Evolutionary conservation across 2,329 filamentous ascomycete species (phyloP).

Genomic region (Ophiocordyceps camponoti-leonardi): DNA sequence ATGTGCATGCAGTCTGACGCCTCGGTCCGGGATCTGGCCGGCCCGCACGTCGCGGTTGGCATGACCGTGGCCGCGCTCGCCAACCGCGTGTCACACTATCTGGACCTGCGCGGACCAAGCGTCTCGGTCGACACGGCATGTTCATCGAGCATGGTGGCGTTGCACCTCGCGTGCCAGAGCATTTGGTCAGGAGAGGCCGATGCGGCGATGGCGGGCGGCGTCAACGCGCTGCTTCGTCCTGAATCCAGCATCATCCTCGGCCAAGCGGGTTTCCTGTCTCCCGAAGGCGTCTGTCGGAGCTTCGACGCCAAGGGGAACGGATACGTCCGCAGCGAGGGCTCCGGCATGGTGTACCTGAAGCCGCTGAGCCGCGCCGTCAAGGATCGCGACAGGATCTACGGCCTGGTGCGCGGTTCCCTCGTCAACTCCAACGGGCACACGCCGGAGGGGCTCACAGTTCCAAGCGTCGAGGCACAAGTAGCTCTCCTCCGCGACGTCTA

Average conservation of each 20-base stretch:
- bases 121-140: constrained; percentile 3
- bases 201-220: constrained; percentile 44
- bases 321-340: constrained; percentile 34
- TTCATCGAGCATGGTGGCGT: neutral
- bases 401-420: constrained; percentile 40
- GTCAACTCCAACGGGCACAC: constrained; percentile 39
- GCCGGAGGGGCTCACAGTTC: neutral
- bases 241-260: constrained; percentile 48
- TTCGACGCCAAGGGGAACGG: constrained; percentile 45
- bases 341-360: constrained; percentile 31
- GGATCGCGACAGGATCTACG: constrained; percentile 50
- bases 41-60: too few relatives aligned
- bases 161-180: constrained; percentile 1
- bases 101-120: constrained; percentile 2
- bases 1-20: too few relatives aligned
- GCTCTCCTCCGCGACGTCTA: neutral
- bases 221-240: constrained; percentile 48
- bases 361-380: constrained; percentile 23
- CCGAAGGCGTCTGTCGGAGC: constrained; percentile 24
- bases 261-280: constrained; percentile 46
- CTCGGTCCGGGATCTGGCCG: too few relatives aligned
- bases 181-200: constrained; percentile 20
- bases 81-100: constrained; percentile 1
- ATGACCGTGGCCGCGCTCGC: too few relatives aligned
- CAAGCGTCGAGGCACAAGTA: neutral